phyloP scores from a whole-genome alignment of 495 filamentous ascomycete species.

The Tuber calosporum region DNA sequence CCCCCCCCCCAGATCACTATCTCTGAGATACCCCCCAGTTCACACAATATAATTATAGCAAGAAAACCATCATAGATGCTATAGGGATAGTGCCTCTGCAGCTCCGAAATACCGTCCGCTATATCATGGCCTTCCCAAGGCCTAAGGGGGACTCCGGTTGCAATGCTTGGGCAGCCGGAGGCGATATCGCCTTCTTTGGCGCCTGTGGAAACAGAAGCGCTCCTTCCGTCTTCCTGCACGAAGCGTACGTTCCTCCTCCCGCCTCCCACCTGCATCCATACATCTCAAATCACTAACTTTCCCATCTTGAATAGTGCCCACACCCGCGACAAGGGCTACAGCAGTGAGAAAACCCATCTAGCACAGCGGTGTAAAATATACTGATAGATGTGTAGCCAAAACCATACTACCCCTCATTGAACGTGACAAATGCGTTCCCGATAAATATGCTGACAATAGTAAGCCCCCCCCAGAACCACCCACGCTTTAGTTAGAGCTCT shows the following conservation, averaged over 20 bases:
- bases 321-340: neutral
- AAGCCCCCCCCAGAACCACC: neutral
- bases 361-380: neutral
- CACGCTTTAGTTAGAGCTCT: neutral
- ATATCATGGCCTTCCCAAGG: neutral
- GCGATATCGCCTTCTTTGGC: neutral
- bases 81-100: neutral
- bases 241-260: neutral
- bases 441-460: neutral
- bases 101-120: neutral
- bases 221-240: neutral
- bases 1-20: neutral
- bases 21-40: neutral
- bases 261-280: neutral
- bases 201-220: neutral
- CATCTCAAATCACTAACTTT: neutral
- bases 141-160: neutral
- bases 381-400: neutral
- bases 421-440: neutral
- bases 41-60: neutral
- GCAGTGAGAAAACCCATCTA: neutral
- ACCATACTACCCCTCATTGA: neutral
- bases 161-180: neutral
- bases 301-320: neutral
- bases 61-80: neutral